phyloP scores from a whole-genome alignment of 371 early-diverging fungal genomes.

The Mucor lusitanicus region DNA sequence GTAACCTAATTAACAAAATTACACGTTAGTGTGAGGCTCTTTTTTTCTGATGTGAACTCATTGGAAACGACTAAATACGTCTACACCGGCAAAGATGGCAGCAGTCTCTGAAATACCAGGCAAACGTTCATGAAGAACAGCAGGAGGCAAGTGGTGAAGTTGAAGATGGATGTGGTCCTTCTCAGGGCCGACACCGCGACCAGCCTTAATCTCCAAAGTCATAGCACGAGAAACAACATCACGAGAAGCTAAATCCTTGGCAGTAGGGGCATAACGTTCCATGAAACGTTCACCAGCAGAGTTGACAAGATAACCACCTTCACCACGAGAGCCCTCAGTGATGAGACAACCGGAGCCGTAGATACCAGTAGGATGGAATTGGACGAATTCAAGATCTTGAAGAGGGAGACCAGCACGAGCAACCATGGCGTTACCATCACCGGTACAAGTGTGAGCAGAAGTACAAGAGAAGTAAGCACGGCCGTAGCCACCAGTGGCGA shows the following conservation, averaged over 20 bases:
- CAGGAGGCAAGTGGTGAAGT: constrained; percentile 93
- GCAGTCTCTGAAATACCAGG: constrained; percentile 99
- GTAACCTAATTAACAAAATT: constrained; percentile 51
- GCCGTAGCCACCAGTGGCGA: constrained; percentile 98
- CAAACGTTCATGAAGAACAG: constrained; percentile 91
- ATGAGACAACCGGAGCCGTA: constrained; percentile 98
- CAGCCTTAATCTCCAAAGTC: constrained; percentile 98
- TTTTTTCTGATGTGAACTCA: no score
- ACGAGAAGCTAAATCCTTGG: constrained; percentile 97
- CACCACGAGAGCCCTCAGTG: constrained; percentile 97
- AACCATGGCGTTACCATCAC: constrained; percentile 98
- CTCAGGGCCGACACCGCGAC: constrained; percentile 95
- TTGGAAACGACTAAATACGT: constrained; percentile 46
- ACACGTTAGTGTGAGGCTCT: no score
- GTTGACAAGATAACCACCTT: constrained; percentile 94
- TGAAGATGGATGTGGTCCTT: constrained; percentile 97
- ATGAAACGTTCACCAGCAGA: constrained; percentile 96
- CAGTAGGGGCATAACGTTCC: constrained; percentile 98
- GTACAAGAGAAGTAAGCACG: constrained; percentile 98
- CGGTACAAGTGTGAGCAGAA: constrained; percentile 98
- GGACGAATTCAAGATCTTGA: constrained; percentile 97
- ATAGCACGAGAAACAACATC: constrained; percentile 98
- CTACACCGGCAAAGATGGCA: constrained; percentile 96
- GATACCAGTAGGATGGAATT: constrained; percentile 98
- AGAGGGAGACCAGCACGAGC: constrained; percentile 89